Evolutionary conservation across 2,329 filamentous ascomycete genomes (phyloP), one percentile per base, ranked within the genome.

Genomic region (Fusarium burgessii): DNA sequence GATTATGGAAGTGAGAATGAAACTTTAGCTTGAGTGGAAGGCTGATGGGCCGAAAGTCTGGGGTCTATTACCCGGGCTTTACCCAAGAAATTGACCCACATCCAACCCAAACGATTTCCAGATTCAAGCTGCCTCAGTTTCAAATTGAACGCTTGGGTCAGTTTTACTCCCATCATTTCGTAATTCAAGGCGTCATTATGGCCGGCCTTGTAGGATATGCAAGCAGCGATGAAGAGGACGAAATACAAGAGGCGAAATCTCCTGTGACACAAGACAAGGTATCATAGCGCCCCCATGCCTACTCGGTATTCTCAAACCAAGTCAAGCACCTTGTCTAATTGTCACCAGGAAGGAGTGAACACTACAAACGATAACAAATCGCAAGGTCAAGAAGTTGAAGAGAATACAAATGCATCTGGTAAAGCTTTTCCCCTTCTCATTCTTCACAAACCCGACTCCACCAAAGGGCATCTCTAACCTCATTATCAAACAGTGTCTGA

Each of bases 151-250:
- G 54, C 29, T 41, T 57, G 20, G 38, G 29, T 60, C 27, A 61
- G 35, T 54, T 49, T 69, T 27, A 41, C 36, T 36, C 51, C 42
- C 38, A 42, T 51, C 52, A 51, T 58, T 47, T 40, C 20, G 29
- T 27, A 55, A 40, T 43, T 23, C 42, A n/a, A 55, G 45, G 32
- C 49, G 70, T 42, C 15, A 73, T 52, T 29, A 77, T 85, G 83
- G 81, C 80, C 46, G 84, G 81, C 3, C 81, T 88, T 15, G 86
- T 88, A 11, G 80, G 75, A 36, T 88, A 88, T 67, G 84, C 81
- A 17, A 88, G 86, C 71, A 87, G 85, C 59, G 85, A 86, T 45
- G 86, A 87, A 3, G 85, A 86, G 9, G 82, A 84, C 6, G 83
- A 82, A 5, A 69, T 71, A 6, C 55, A 74, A 13, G 51, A 60